Conservation (phyloP, 1,284 basidiomycete genomes). For the Melampsora americana region DNA sequence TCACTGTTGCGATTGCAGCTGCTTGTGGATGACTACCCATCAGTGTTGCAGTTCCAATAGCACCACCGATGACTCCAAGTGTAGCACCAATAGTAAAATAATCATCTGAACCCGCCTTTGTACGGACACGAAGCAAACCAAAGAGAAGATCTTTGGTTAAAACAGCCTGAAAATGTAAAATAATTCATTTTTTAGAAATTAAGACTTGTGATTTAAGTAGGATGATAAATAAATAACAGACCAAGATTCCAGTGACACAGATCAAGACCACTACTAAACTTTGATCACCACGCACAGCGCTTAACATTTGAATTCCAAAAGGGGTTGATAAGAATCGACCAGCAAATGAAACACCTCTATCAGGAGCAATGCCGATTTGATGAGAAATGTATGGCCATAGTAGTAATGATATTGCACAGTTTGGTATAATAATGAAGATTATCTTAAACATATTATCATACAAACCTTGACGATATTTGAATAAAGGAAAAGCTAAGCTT, state of each 20-base stretch:
- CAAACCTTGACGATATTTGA: conserved; percentile 31
- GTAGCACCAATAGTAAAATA: conserved; percentile 42
- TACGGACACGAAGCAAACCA: conserved; percentile 26
- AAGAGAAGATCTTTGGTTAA: conserved; percentile 34
- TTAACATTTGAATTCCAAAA: conserved; percentile 38
- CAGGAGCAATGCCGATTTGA: conserved; percentile 26
- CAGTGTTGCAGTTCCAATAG: conserved; percentile 39
- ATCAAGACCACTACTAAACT: conserved; percentile 33
- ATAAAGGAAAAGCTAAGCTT: conserved; percentile 33
- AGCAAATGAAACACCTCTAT: conserved; percentile 30
- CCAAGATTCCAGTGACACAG: conserved; percentile 42
- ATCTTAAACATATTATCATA: conserved; percentile 36
- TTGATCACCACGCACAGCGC: conserved; percentile 27
- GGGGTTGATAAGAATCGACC: conserved; percentile 41
- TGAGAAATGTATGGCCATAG: conserved; percentile 35
- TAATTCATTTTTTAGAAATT: no score
- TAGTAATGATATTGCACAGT: conserved; percentile 22
- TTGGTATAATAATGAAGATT: conserved; percentile 7
- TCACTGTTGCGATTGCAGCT: conserved; percentile 42
- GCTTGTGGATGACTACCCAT: conserved; percentile 28
- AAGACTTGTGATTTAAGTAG: no score
- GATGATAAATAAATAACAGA: background rate
- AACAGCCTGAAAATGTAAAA: conserved; percentile 15
- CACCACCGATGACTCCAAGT: conserved; percentile 35
- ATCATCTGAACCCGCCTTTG: conserved; percentile 33